Base-by-base conservation (phyloP, 176 grass and related monocot genomes). In the Juncus effusus region DNA sequence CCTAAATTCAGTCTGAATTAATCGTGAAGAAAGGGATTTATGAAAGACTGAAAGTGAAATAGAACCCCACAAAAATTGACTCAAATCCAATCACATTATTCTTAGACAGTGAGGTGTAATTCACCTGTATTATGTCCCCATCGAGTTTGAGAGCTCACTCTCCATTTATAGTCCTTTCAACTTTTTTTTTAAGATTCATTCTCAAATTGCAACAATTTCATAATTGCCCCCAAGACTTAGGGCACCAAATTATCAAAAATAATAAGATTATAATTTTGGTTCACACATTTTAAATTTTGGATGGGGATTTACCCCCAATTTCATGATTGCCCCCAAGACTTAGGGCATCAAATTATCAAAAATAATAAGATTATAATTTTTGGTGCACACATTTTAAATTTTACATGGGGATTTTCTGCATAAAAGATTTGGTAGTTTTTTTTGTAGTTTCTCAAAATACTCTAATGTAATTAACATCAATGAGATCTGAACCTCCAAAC, bases 91-190 rank as follows among this genome's bases (percentile, higher is more conserved):
- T 10, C 3, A 13, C 5, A 16, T 53, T 38, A 59, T 59, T 45
- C 55, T 71, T 44, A 56, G 68, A 71, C 38, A 71, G 28, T 71
- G 68, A 71, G 54, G 57, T 71, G 38, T 37, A 71, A 59, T 71
- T 40, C 68, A 42, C 54, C 68, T 71, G 67, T 28, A 28, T 28
- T 28, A 28, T 51, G 67, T 71, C 67, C 53, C 67, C 67, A 59
- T 71, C 40, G 54, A 13, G n/a, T 7, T 13, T 40, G 36, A 40
- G 15, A 49, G 38, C 13, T 64, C 39, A 5, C 3, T 2, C 36
- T 13, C 14, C 54, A 57, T 13, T 57, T 57, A 5, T 57, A 1
- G 54, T 13, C 28, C 37, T 58, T 54, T 57, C 54, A 70, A 47
- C 44, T 9, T 47, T 47, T 6, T 47, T 28, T 69, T 58, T 2